Evolutionary conservation across 2,329 filamentous ascomycete species (phyloP).

Genomic region (Aureobasidium leucospermi): DNA sequence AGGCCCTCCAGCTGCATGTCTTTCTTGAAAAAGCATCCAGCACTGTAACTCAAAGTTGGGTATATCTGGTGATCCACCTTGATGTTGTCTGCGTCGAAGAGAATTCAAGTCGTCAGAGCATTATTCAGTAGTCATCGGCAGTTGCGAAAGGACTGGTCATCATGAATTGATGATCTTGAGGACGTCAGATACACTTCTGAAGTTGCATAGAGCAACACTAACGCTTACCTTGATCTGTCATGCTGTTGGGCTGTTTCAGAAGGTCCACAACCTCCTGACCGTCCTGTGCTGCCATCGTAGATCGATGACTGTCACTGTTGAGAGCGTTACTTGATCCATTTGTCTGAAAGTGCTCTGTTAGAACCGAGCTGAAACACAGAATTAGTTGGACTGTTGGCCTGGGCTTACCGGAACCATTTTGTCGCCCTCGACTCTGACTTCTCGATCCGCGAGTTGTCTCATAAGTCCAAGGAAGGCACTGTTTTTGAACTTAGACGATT

Average conservation of each 20-base stretch:
- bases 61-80: not conserved
- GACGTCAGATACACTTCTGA: not conserved
- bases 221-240: constrained; percentile 10
- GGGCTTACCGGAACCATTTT: constrained; percentile 51
- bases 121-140: constrained; percentile 12
- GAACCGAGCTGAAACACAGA: not conserved
- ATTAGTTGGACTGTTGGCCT: constrained; percentile 16
- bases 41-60: not conserved
- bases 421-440: constrained; percentile 66
- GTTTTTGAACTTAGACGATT: constrained; percentile 67
- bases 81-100: not conserved
- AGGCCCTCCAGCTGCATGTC: constrained; percentile 11
- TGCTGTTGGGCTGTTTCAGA: constrained; percentile 20
- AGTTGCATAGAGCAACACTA: not conserved
- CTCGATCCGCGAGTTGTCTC: constrained; percentile 63
- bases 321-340: not conserved
- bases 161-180: constrained; percentile 22
- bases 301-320: not conserved
- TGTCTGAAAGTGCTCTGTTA: constrained; percentile 1
- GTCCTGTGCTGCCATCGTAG: constrained; percentile 16
- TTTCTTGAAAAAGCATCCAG: constrained; percentile 14
- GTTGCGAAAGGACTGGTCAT: constrained; percentile 22
- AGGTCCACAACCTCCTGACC: constrained; percentile 29
- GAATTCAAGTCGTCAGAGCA: not conserved
- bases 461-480: constrained; percentile 72